A percentile compares a stretch with the other conserved stretches of the same genome.
Conservation (phyloP, 208 protist genomes). For the Zelonia costaricensis region DNA sequence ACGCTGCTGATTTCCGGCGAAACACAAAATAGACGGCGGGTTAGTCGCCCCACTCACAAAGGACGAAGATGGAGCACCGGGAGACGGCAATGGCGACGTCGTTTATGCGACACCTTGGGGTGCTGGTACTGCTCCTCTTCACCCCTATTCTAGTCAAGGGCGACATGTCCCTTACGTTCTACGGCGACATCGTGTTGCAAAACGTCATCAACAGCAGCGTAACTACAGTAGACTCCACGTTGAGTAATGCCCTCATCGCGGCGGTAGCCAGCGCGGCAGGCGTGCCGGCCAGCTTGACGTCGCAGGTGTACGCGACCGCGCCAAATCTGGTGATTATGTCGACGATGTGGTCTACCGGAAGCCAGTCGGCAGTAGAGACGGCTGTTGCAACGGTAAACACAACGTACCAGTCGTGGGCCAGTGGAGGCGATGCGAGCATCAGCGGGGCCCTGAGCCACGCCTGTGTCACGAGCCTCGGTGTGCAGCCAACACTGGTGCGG, state of each 20-base stretch:
- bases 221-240: constrained; percentile 20
- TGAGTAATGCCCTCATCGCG: constrained; percentile 22
- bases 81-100: too few species aligned
- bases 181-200: constrained; percentile 39
- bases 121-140: not conserved
- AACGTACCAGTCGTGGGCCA: constrained; percentile 31
- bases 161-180: constrained; percentile 35
- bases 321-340: constrained; percentile 45
- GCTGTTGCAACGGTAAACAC: constrained; percentile 18
- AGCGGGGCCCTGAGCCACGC: constrained; percentile 38
- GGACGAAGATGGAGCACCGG: too few species aligned
- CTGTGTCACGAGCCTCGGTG: constrained; percentile 30
- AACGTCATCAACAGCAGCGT: too few species aligned
- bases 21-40: too few species aligned
- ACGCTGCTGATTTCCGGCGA: too few species aligned
- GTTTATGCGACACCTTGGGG: too few species aligned
- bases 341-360: constrained; percentile 39
- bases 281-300: constrained; percentile 3
- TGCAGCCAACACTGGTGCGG: constrained; percentile 42
- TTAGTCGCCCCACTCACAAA: too few species aligned
- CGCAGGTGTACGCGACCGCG: constrained; percentile 14
- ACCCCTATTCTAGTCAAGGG: not conserved
- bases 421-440: constrained; percentile 3
- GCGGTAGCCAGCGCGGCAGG: constrained; percentile 31
- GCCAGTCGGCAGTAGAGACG: constrained; percentile 2